Conservation (phyloP, 805 yeast genomes). For the Candida tibetensis region DNA sequence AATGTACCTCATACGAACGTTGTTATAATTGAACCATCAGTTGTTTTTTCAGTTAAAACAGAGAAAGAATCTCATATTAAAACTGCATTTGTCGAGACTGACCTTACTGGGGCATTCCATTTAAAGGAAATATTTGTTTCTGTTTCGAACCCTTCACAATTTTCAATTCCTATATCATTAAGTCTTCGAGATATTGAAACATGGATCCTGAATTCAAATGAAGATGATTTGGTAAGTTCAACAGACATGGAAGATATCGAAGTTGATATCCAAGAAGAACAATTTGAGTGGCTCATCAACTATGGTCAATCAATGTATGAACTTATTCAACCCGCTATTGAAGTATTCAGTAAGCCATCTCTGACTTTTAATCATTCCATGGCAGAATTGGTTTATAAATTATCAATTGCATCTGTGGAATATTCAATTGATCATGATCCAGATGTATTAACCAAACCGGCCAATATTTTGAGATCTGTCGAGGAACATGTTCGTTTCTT, state of each 20-base stretch:
- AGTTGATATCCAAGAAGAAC: conserved; percentile 17
- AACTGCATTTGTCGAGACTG: conserved; percentile 6
- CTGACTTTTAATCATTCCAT: conserved; percentile 8
- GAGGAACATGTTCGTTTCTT: conserved; percentile 72
- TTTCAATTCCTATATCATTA: conserved; percentile 14
- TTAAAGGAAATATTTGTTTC: conserved; percentile 24
- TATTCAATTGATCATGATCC: conserved; percentile 75
- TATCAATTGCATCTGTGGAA: conserved; percentile 38
- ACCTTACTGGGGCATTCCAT: conserved; percentile 29
- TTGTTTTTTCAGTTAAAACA: conserved; percentile 26
- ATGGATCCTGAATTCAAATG: conserved; percentile 28
- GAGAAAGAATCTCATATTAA: conserved; percentile 7
- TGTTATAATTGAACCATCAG: conserved; percentile 31
- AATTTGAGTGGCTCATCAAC: conserved; percentile 21
- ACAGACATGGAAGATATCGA: conserved; percentile 17
- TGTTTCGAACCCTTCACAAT: conserved; percentile 21
- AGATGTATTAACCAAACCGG: conserved; percentile 84
- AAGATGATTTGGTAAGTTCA: conserved; percentile 16
- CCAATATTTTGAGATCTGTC: conserved; percentile 71
- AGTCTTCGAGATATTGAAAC: conserved; percentile 32
- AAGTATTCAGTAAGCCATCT: conserved; percentile 14
- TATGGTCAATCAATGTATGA: conserved; percentile 14
- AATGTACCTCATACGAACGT: conserved; percentile 25
- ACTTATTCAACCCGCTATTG: conserved; percentile 14
- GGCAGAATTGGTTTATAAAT: conserved; percentile 41